Evolutionary conservation across 768 basidiomycete species (phyloP).

Genomic region (Dacryopinax primogenitus): DNA sequence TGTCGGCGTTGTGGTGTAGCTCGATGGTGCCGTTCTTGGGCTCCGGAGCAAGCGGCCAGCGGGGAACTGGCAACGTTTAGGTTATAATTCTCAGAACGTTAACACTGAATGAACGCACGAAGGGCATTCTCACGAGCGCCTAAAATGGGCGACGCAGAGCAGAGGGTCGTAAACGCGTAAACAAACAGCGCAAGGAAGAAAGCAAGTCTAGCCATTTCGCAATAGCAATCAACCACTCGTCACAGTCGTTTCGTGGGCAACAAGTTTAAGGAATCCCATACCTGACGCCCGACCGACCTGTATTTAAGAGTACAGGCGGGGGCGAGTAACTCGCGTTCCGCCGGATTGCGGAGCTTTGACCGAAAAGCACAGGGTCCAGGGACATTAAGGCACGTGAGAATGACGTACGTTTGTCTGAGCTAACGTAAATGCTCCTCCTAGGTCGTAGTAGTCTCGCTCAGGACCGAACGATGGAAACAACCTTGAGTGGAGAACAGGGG

Average conservation of each 20-base stretch:
- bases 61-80: not conserved
- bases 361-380: too few species aligned
- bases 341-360: not conserved
- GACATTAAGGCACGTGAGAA: not conserved
- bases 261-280: not conserved
- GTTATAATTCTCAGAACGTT: not conserved
- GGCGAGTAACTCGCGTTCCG: not conserved
- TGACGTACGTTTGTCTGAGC: too few species aligned
- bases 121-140: not conserved
- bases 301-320: not conserved
- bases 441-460: not conserved
- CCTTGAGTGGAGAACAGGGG: not conserved
- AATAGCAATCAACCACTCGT: not conserved
- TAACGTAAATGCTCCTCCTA: too few species aligned
- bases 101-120: not conserved
- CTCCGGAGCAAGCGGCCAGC: not conserved
- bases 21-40: slow-evolving; percentile 7
- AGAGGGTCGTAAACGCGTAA: not conserved
- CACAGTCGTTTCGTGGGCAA: not conserved
- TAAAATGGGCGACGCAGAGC: not conserved
- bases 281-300: not conserved
- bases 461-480: not conserved
- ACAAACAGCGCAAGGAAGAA: not conserved
- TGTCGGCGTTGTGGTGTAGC: not conserved
- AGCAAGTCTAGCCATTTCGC: not conserved